Conservation (phyloP, 352 stramenopile genomes). For the Phytophthora chlamydospora region DNA sequence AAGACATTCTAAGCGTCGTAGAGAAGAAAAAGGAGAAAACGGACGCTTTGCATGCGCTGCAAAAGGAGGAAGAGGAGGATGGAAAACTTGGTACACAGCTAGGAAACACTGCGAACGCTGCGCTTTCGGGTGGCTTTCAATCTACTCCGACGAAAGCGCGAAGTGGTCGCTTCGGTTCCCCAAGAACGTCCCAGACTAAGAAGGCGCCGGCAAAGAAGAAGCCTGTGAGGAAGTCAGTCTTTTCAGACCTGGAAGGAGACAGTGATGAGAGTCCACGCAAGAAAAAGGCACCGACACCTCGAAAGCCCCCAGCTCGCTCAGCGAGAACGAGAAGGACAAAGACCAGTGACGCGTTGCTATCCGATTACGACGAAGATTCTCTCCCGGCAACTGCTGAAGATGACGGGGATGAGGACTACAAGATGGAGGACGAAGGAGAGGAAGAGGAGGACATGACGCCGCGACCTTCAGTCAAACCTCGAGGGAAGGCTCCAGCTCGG, state of each 20-base stretch:
- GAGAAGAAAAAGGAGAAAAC: constrained; percentile 70
- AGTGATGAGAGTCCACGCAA: constrained; percentile 32
- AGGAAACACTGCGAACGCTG: not conserved
- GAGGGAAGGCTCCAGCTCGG: constrained; percentile 12
- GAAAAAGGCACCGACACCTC: constrained; percentile 23
- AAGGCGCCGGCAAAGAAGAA: constrained; percentile 21
- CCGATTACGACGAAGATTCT: constrained; percentile 48
- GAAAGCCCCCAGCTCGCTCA: constrained; percentile 34
- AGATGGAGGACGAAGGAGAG: constrained; percentile 50
- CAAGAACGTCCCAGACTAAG: constrained; percentile 15
- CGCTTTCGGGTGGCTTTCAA: constrained; percentile 10
- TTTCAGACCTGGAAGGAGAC: constrained; percentile 42
- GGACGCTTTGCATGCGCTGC: constrained; percentile 57
- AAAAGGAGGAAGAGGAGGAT: constrained; percentile 56
- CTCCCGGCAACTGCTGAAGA: constrained; percentile 42
- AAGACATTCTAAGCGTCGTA: constrained; percentile 70
- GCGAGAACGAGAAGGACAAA: constrained; percentile 34
- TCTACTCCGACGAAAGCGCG: constrained; percentile 11
- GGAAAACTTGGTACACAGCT: not conserved
- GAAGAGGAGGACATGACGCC: constrained; percentile 49
- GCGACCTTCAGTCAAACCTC: constrained; percentile 17
- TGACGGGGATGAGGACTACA: constrained; percentile 71
- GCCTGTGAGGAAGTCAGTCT: constrained; percentile 23
- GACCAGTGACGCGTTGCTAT: constrained; percentile 38
- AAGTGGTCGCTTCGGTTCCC: constrained; percentile 33